Evolutionary conservation across 2,329 filamentous ascomycete species (phyloP).

Genomic region (Fusarium agapanthi): DNA sequence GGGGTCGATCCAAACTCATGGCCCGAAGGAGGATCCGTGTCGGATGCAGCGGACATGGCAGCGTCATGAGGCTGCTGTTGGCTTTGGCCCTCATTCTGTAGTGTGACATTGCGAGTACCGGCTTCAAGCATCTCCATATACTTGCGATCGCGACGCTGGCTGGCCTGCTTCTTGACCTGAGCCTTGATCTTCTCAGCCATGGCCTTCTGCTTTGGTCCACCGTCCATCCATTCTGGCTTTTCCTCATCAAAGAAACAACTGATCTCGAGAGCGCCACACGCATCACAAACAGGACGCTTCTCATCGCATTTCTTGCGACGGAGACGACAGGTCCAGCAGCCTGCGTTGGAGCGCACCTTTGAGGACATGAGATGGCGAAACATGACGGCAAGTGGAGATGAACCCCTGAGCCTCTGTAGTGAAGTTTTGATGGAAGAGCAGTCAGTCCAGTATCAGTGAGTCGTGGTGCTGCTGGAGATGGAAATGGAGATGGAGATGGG

Average conservation of each 20-base stretch:
- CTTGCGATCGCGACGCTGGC: conserved; percentile 59
- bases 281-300: conserved; percentile 58
- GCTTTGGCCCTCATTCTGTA: conserved; percentile 19
- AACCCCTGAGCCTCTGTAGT: not conserved
- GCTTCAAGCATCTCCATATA: conserved; percentile 55
- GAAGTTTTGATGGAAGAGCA: not conserved
- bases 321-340: conserved; percentile 69
- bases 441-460: not conserved
- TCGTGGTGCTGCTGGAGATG: not conserved
- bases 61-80: conserved; percentile 6
- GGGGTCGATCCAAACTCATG: conserved; percentile 40
- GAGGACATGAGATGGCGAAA: conserved; percentile 43
- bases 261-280: conserved; percentile 63
- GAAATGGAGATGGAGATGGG: not conserved
- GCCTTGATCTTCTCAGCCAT: conserved; percentile 63
- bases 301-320: conserved; percentile 71
- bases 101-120: conserved; percentile 43
- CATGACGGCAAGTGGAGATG: conserved; percentile 25
- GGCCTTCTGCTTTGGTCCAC: conserved; percentile 56
- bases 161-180: conserved; percentile 65
- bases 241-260: conserved; percentile 61
- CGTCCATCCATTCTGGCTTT: conserved; percentile 69
- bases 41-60: conserved; percentile 39
- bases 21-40: conserved; percentile 40
- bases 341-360: conserved; percentile 54